Evolutionary conservation across 495 filamentous ascomycete genomes (phyloP).

Genomic region (Rostrohypoxylon terebratum): DNA sequence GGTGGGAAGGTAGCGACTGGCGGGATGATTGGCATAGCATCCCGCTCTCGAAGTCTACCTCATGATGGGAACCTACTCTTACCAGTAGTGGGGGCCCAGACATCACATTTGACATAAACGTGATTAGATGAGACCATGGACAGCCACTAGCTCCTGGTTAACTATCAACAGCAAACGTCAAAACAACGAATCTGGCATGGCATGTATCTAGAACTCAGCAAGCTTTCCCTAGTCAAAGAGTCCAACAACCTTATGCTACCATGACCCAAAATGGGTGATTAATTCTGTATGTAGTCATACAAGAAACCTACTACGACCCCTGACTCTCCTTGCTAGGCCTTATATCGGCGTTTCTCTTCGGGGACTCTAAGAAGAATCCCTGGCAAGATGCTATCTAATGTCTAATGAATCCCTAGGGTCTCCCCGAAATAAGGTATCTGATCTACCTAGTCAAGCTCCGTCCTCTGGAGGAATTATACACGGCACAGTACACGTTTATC

Average conservation of each 20-base stretch:
- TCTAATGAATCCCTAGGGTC: not conserved
- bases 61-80: not conserved
- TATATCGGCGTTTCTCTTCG: conserved; percentile 32
- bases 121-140: too few species aligned
- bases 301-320: conserved; percentile 14
- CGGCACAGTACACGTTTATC: conserved; percentile 7
- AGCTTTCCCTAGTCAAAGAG: conserved; percentile 1
- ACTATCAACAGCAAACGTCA: not conserved
- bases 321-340: conserved; percentile 21
- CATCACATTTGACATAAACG: too few species aligned
- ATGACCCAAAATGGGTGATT: conserved; percentile 3
- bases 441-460: conserved; percentile 28
- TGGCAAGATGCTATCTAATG: conserved; percentile 17
- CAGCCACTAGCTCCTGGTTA: not conserved
- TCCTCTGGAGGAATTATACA: conserved; percentile 9
- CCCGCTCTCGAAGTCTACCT: not conserved
- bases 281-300: not conserved
- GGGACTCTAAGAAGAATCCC: conserved; percentile 1
- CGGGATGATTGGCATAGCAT: not conserved
- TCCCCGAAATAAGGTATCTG: conserved; percentile 25
- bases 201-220: not conserved
- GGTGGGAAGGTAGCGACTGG: conserved; percentile 12
- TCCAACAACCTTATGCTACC: conserved; percentile 13
- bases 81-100: not conserved
- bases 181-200: not conserved